A percentile compares a stretch with the other conserved stretches of the same genome.
Conservation (phyloP, 495 filamentous ascomycete species). For the Penicillium odoratum region DNA sequence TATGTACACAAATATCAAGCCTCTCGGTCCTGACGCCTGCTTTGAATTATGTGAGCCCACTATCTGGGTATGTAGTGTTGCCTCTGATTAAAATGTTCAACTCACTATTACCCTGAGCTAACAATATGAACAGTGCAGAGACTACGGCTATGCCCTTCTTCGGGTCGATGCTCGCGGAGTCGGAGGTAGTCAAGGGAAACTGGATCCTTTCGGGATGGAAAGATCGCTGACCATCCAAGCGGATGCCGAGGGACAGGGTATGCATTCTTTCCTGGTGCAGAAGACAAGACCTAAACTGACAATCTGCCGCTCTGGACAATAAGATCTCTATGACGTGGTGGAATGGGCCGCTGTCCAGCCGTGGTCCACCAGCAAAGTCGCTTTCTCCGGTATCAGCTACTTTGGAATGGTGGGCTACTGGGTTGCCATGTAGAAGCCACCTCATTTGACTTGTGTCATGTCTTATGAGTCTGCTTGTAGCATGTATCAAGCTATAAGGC, state of each 20-base stretch:
- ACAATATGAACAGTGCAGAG: not conserved
- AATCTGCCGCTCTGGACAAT: too few relatives aligned
- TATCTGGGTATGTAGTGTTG: slow-evolving; percentile 1
- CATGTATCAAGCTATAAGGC: slow-evolving; percentile 53
- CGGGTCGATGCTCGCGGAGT: slow-evolving; percentile 50
- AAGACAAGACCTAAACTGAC: too few relatives aligned
- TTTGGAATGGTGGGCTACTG: slow-evolving; percentile 56
- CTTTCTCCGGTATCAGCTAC: slow-evolving; percentile 52
- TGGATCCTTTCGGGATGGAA: slow-evolving; percentile 53
- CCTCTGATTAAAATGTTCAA: too few relatives aligned
- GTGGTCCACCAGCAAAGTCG: slow-evolving; percentile 55
- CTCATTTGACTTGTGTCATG: slow-evolving; percentile 50
- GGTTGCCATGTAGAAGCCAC: slow-evolving; percentile 51
- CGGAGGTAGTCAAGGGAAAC: slow-evolving; percentile 48
- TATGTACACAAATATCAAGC: slow-evolving; percentile 38
- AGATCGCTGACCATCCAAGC: slow-evolving; percentile 53
- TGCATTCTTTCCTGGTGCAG: too few relatives aligned
- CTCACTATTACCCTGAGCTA: too few relatives aligned
- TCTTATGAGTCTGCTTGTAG: slow-evolving; percentile 59
- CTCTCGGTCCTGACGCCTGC: slow-evolving; percentile 34
- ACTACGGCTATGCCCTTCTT: slow-evolving; percentile 50
- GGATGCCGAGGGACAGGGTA: too few relatives aligned
- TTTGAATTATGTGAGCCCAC: slow-evolving; percentile 6
- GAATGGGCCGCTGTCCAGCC: slow-evolving; percentile 37
- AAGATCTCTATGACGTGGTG: too few relatives aligned